Evolutionary conservation across 495 filamentous ascomycete genomes (phyloP), one percentile per base, ranked within the genome.

Genomic region (Hypoxylon subgilvum): DNA sequence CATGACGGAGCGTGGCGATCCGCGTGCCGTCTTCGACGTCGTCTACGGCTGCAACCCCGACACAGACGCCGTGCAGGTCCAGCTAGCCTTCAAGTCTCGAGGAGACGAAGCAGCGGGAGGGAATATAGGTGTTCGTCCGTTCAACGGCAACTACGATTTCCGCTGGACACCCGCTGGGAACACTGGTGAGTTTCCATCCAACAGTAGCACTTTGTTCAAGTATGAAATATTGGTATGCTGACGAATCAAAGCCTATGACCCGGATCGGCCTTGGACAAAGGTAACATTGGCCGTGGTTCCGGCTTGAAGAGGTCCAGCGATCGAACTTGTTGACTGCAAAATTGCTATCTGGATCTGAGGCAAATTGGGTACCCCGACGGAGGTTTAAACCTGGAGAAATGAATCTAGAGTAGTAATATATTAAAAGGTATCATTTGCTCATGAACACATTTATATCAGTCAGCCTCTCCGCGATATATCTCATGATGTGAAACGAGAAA

Each of bases 1-100:
- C 66, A 76, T 80, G 74, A 83, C 81, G 1, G 72, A 74, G 10
- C 75, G 80, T 5, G 67, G 70, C 18, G 78, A 82, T 32, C 72
- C 76, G 13, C 61, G 72, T 0, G 80, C 80, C 7, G 44, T 75
- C 44, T 82, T 78, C 43, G 63, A 80, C 30, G 76, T 78, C 6
- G 70, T 67, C 4, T 78, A 78, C 40, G 77, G 74, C 35, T 83
- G 81, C 55, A 74, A 82, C 64, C 78, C 76, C 6, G 75, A 76
- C 47, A 77, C 75, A 22, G 76, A 75, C 36, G 64, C 57, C 17
- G 52, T 77, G 6, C 79, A 82, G 56, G 66, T 72, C 13, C 69
- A 81, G 47, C 61, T 82, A 19, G 34, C 41, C 13, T 71, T 80
- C 42, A 69, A 74, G 17, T 51, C 57, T 1, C 67, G 72, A 16